Conservation (phyloP, 140 eudicot genomes). For the Stevia rebaudiana region DNA sequence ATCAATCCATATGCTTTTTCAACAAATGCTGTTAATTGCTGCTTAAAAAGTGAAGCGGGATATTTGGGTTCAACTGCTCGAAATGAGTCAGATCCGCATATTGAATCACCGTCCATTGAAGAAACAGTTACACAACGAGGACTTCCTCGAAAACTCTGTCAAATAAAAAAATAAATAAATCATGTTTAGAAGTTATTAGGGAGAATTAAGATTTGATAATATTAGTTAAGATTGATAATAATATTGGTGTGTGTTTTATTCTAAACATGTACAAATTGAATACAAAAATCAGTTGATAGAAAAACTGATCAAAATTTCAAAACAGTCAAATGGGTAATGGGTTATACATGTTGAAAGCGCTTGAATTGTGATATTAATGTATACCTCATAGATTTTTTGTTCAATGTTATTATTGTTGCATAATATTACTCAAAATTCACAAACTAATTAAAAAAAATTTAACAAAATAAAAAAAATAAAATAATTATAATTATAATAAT, state of each 20-base stretch:
- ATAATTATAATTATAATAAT: too few species aligned
- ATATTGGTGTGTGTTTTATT: neutral
- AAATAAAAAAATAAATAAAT: neutral
- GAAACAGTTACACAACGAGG: slow-evolving; percentile 61
- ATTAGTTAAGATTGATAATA: neutral
- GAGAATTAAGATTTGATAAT: neutral
- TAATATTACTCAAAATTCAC: neutral
- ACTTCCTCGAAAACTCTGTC: slow-evolving; percentile 84
- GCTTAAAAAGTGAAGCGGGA: slow-evolving; percentile 90
- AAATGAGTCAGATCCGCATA: slow-evolving; percentile 42
- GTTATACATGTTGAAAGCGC: too few species aligned
- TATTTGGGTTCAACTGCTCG: slow-evolving; percentile 75
- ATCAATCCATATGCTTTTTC: slow-evolving; percentile 89
- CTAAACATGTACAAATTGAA: neutral
- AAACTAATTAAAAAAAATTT: neutral
- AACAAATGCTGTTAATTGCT: slow-evolving; percentile 84
- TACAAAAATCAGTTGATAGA: neutral
- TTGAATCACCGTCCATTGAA: slow-evolving; percentile 38
- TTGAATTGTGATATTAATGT: neutral
- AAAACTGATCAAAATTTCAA: neutral
- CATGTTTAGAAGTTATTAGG: neutral
- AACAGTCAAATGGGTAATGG: too few species aligned
- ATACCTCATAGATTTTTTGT: neutral
- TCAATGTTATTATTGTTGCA: too few species aligned
- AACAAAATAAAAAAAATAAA: too few species aligned